Base-by-base conservation (phyloP, 768 basidiomycete genomes). In the Suillus clintonianus region DNA sequence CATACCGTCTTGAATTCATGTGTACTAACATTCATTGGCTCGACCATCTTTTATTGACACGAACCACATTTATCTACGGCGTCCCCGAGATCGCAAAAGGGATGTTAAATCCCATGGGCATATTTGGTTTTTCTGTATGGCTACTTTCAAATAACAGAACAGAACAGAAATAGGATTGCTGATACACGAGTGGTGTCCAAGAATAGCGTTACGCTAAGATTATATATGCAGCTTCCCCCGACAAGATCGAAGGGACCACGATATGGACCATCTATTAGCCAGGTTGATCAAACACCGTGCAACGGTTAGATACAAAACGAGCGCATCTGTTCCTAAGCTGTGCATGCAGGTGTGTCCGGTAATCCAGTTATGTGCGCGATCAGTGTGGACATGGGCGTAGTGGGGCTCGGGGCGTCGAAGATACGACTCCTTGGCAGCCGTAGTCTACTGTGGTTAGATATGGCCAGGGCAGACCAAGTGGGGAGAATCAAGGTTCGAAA, bases 21-120 rank as follows among this genome's bases (percentile, higher is more conserved):
- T 74, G 74, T 74, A 74, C 70, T 48, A 71, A 60, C 53, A 70
- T 65, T 66, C 65, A 43, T 50, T 50, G 48, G 30, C n/a, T 50
- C 57, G 43, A 57, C 22, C 41, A 11, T 24, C 43, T 39, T 60
- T 56, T 56, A 41, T 42, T 56, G 17, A 22, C 37, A 45, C 61
- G 32, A 32, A 54, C 50, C n/a, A 51, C 41, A 39, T 43, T 37
- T 48, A 39, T 36, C 37, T 51, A 59, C 30, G 30, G 47, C 11
- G 41, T 57, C 60, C 1, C 60, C 39, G 64, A 61, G 61, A 37
- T 45, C 42, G 45, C 42, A 67, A 73, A 75, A 45, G 67, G 73
- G 73, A 57, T 75, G 64, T 67, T 41, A 45, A 67, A 60, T 63
- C 68, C 67, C 63, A 59, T 37, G 34, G 34, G 39, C 53, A 41